Evolutionary conservation across 208 protist genomes (phyloP).

Genomic region (Vickermania ingenoplastis): DNA sequence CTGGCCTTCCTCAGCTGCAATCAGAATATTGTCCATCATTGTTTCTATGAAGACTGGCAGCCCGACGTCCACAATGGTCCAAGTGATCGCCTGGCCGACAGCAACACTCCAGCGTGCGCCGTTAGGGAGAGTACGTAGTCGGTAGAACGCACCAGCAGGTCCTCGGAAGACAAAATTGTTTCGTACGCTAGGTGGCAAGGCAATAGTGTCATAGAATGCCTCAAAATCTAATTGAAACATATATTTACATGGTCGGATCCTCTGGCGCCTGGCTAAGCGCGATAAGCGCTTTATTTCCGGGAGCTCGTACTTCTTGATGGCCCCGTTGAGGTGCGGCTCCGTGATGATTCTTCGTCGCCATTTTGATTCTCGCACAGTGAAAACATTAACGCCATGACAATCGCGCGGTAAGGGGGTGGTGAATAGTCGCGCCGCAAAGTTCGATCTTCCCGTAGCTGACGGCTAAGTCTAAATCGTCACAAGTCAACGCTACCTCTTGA

Average conservation of each 20-base stretch:
- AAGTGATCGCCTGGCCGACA: neutral
- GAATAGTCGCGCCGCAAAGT: neutral
- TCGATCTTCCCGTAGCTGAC: neutral
- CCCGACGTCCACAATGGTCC: neutral
- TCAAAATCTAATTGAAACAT: conserved; percentile 7
- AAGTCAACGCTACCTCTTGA: neutral
- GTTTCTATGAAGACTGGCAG: neutral
- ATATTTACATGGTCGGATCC: conserved; percentile 1
- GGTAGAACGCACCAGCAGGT: neutral
- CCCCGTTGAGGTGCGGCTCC: conserved; percentile 4
- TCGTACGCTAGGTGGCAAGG: neutral
- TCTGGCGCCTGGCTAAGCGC: neutral
- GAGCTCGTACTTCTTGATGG: neutral
- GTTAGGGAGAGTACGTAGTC: neutral
- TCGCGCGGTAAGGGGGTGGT: conserved; percentile 1
- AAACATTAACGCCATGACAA: conserved; percentile 1
- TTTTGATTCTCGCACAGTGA: neutral
- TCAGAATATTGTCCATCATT: conserved; percentile 3
- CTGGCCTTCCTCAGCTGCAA: conserved; percentile 2
- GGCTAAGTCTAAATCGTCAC: neutral
- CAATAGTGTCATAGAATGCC: conserved; percentile 3
- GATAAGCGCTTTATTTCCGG: neutral
- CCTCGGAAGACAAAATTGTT: conserved; percentile 3
- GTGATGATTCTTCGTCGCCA: conserved; percentile 3
- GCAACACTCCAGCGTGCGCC: conserved; percentile 1